A percentile compares a stretch with the other conserved stretches of the same genome.
Conservation (phyloP, 2,329 filamentous ascomycete species). For the Leptographium flavum region DNA sequence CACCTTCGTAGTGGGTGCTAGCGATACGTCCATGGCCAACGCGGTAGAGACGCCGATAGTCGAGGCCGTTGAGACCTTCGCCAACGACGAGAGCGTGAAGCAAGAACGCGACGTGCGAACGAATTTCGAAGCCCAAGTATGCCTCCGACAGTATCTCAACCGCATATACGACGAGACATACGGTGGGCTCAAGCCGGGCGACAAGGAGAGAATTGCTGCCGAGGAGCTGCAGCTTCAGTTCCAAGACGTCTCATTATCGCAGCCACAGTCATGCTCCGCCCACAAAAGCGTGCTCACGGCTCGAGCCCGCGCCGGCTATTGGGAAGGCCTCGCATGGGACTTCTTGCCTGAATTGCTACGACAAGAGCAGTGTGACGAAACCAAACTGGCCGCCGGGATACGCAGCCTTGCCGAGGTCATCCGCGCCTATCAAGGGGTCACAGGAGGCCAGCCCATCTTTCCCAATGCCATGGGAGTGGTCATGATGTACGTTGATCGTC, state of each 20-base stretch:
- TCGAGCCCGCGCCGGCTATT: conserved; percentile 6
- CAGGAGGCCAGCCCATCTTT: conserved; percentile 3
- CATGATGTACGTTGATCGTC: conserved; percentile 5
- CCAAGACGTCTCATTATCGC: not conserved
- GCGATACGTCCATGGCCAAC: not conserved
- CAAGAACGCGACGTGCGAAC: not conserved
- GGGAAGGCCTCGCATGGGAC: conserved; percentile 5
- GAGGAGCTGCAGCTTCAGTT: conserved; percentile 4
- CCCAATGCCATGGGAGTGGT: conserved; percentile 8
- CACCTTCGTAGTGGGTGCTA: no score
- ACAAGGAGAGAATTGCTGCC: not conserved
- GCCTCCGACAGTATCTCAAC: conserved; percentile 4
- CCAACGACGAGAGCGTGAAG: not conserved
- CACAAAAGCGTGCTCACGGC: conserved; percentile 3
- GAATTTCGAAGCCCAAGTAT: conserved; percentile 6
- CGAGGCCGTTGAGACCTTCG: not conserved
- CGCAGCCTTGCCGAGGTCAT: conserved; percentile 6
- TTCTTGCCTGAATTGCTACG: conserved; percentile 1
- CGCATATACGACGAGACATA: conserved; percentile 4
- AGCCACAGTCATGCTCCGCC: not conserved
- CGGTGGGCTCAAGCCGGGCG: not conserved
- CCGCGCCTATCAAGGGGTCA: conserved; percentile 8
- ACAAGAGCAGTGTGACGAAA: not conserved
- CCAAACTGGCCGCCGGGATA: conserved; percentile 2
- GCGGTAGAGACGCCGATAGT: no score